A percentile compares a stretch with the other conserved stretches of the same genome.
These are phyloP conservation scores for Alternaria panax DNA, from an alignment of 2,329 filamentous ascomycete species.

Conservation along the genomic window DNA sequence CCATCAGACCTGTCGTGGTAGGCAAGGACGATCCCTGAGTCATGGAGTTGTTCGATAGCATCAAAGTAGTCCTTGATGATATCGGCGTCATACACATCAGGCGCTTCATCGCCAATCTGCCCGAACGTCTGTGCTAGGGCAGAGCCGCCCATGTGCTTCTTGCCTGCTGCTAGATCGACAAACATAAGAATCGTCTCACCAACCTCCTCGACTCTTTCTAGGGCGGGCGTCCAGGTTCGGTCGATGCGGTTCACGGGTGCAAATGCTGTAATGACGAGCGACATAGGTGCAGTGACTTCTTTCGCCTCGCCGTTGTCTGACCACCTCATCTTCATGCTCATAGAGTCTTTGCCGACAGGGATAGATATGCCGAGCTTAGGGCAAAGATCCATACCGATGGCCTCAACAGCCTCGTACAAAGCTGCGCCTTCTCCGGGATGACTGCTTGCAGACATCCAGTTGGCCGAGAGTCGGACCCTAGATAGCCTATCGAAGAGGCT, in stretches of 20 bases:
- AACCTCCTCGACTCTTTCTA: conserved; percentile 82
- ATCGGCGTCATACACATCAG: conserved; percentile 83
- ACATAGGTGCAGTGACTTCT: conserved; percentile 91
- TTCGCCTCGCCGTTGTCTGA: conserved; percentile 68
- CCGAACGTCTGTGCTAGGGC: conserved; percentile 89
- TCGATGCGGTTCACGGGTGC: conserved; percentile 81
- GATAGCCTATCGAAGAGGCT: conserved; percentile 75
- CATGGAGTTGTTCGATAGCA: conserved; percentile 74
- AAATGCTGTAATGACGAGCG: conserved; percentile 90
- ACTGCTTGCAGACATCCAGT: conserved; percentile 98
- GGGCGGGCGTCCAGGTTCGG: conserved; percentile 92
- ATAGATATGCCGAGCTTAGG: conserved; percentile 90
- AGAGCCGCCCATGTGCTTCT: conserved; percentile 85
- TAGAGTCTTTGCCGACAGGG: conserved; percentile 96
- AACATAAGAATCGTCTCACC: conserved; percentile 89
- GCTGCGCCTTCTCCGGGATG: conserved; percentile 92
- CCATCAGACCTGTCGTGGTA: conserved; percentile 97
- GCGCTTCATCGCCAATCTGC: conserved; percentile 82
- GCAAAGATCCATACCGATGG: conserved; percentile 91
- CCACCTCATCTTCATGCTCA: conserved; percentile 99
- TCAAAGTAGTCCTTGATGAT: conserved; percentile 91
- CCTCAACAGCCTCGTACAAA: conserved; percentile 91
- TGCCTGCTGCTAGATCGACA: conserved; percentile 85
- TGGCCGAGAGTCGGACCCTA: conserved; percentile 87
- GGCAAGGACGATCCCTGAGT: conserved; percentile 78